phyloP scores from a whole-genome alignment of 2,329 filamentous ascomycete genomes.

The Arthrobotrys sinensis region DNA sequence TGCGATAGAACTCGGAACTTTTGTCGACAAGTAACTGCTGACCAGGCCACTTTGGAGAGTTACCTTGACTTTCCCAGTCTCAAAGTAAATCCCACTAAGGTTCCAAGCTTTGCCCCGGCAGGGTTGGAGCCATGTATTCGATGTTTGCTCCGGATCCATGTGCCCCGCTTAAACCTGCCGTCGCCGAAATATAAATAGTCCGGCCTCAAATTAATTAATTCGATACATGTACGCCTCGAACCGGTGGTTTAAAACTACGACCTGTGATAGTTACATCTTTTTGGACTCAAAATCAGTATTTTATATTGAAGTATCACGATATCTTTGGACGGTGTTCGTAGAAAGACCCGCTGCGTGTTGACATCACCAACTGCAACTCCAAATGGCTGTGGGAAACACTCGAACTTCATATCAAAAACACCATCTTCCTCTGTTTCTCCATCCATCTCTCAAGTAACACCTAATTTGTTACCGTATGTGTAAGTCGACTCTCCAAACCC shows the following conservation, averaged over 20 bases:
- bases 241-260: not conserved
- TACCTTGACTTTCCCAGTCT: not conserved
- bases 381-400: slow-evolving; percentile 4
- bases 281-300: no score
- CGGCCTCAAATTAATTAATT: not conserved
- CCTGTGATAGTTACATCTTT: no score
- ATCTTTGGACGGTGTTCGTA: no score
- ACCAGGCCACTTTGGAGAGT: slow-evolving; percentile 10
- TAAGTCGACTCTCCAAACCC: not conserved
- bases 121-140: not conserved
- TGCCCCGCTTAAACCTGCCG: slow-evolving; percentile 56
- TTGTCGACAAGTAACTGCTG: slow-evolving; percentile 18
- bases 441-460: slow-evolving; percentile 24
- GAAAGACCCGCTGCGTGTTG: slow-evolving; percentile 34
- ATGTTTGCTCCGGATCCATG: slow-evolving; percentile 11
- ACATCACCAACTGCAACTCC: slow-evolving; percentile 32
- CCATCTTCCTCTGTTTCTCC: slow-evolving; percentile 6
- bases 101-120: slow-evolving; percentile 29
- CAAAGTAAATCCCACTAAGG: slow-evolving; percentile 5
- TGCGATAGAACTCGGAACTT: slow-evolving; percentile 27
- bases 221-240: not conserved
- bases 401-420: slow-evolving; percentile 22
- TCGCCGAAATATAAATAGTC: slow-evolving; percentile 1
- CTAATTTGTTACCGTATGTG: not conserved
- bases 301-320: not conserved